Percentiles rank a stretch among this genome's conserved stretches.
Conservation (phyloP, 345 rosid genomes). For the Lepidium aucheri region DNA sequence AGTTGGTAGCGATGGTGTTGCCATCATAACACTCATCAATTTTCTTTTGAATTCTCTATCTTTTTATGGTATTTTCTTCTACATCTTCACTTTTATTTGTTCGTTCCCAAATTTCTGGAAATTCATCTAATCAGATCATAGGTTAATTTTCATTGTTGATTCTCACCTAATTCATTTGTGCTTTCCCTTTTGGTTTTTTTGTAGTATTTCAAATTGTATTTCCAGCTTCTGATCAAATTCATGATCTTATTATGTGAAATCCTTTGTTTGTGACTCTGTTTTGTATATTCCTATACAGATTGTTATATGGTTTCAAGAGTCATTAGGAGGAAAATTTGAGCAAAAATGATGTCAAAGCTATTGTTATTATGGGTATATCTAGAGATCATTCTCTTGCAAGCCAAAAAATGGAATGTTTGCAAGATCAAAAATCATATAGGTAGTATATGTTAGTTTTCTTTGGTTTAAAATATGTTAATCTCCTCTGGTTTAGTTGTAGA, state of each 20-base stretch:
- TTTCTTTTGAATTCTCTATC: conserved; percentile 93
- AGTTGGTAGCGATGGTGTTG: conserved; percentile 85
- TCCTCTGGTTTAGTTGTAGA: too few species aligned
- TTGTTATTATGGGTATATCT: conserved; percentile 66
- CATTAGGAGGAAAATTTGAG: conserved; percentile 60
- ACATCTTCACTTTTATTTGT: neutral
- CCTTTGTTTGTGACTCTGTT: neutral
- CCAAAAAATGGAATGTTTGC: neutral
- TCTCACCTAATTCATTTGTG: neutral
- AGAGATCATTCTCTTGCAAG: neutral
- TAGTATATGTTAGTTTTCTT: too few species aligned
- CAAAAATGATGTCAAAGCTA: conserved; percentile 87
- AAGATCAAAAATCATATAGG: too few species aligned
- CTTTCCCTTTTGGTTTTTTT: neutral
- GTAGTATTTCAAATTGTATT: neutral
- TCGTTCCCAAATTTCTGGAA: neutral
- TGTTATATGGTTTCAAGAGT: conserved; percentile 66
- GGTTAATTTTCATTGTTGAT: conserved; percentile 2
- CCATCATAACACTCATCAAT: conserved; percentile 70
- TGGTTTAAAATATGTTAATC: too few species aligned
- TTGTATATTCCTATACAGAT: conserved; percentile 34
- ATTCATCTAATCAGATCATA: neutral
- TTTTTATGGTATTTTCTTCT: conserved; percentile 46
- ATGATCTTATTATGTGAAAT: conserved; percentile 9
- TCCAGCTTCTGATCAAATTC: neutral